Evolutionary conservation across 352 stramenopile genomes (phyloP).

Genomic region (Pythium phragmitis): DNA sequence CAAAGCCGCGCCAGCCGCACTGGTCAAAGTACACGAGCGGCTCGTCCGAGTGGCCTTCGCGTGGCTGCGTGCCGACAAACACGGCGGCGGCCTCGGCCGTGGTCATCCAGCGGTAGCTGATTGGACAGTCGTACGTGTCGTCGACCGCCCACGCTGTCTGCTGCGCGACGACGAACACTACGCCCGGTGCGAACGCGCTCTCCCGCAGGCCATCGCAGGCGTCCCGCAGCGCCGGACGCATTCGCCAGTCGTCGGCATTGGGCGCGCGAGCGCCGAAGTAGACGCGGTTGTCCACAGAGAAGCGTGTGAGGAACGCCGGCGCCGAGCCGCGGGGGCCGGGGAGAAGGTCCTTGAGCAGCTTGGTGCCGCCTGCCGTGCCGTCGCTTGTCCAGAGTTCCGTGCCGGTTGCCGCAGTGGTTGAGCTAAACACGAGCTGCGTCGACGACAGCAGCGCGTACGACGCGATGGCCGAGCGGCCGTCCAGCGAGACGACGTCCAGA

Average conservation of each 20-base stretch:
- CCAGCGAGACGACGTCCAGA: slow-evolving; percentile 2
- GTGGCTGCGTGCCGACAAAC: slow-evolving; percentile 40
- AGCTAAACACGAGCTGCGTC: slow-evolving; percentile 37
- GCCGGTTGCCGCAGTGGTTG: slow-evolving; percentile 18
- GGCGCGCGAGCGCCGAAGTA: slow-evolving; percentile 83
- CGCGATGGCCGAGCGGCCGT: neutral
- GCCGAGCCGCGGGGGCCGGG: slow-evolving; percentile 32
- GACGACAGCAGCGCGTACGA: slow-evolving; percentile 16
- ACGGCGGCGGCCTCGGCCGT: slow-evolving; percentile 57
- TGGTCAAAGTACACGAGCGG: slow-evolving; percentile 77
- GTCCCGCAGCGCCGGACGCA: slow-evolving; percentile 45
- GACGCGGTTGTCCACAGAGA: slow-evolving; percentile 57
- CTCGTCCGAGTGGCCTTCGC: slow-evolving; percentile 31
- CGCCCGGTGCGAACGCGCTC: slow-evolving; percentile 47
- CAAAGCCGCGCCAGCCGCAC: slow-evolving; percentile 83
- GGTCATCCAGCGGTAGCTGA: slow-evolving; percentile 80
- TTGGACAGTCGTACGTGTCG: slow-evolving; percentile 82
- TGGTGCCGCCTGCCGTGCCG: slow-evolving; percentile 57
- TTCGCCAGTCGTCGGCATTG: slow-evolving; percentile 57
- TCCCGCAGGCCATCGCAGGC: slow-evolving; percentile 67
- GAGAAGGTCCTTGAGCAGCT: slow-evolving; percentile 66
- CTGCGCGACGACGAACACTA: slow-evolving; percentile 75
- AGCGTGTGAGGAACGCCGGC: slow-evolving; percentile 39
- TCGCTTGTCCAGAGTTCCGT: slow-evolving; percentile 83
- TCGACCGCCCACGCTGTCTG: slow-evolving; percentile 59